Base-by-base conservation (phyloP, 257 asterid genomes). In the Nemophila menziesii region DNA sequence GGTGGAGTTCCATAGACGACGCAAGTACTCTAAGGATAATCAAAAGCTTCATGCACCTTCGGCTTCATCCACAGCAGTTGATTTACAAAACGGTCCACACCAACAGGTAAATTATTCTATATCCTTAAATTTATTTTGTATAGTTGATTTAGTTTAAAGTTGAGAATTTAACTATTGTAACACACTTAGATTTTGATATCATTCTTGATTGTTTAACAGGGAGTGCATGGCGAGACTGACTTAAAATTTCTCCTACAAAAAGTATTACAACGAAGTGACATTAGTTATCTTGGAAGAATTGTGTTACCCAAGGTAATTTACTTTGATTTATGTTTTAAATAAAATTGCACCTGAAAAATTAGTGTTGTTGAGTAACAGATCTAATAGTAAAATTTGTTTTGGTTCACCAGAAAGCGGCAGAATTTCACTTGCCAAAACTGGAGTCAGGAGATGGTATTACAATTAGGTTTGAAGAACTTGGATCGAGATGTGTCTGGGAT, bases 211-310 rank as follows among this genome's bases (percentile, higher is more conserved):
- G n/a, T 49, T 11, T 3, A 7, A 5, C 22, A 75, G 83, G 70
- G 76, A 1, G 69, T 51, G 70, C 80, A 73, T 58, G 43, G 72
- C 0, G 97, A 84, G 59, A 80, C 72, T 65, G 80, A 78, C 57
- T 66, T 87, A 72, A 84, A 78, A 67, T 80, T 83, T 62, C 60
- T 87, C 75, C 69, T 87, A 61, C 97, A 87, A 84, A 87, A 87
- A 63, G 97, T 87, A 44, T 63, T 87, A 70, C 83, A 87, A 74
- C 97, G 84, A 64, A 87, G 97, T 43, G 95, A 87, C 66, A 93
- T 87, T 56, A 95, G 97, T 52, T 78, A 61, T 55, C 72, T 83
- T 3, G 97, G 97, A 45, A 73, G 97, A 58, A 87, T 87, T 20
- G 97, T 87, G 60, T 52, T 87, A 71, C 97, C 97, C 33, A 87